Evolutionary conservation across 805 yeast genomes (phyloP).

Genomic region (Candida argentea): DNA sequence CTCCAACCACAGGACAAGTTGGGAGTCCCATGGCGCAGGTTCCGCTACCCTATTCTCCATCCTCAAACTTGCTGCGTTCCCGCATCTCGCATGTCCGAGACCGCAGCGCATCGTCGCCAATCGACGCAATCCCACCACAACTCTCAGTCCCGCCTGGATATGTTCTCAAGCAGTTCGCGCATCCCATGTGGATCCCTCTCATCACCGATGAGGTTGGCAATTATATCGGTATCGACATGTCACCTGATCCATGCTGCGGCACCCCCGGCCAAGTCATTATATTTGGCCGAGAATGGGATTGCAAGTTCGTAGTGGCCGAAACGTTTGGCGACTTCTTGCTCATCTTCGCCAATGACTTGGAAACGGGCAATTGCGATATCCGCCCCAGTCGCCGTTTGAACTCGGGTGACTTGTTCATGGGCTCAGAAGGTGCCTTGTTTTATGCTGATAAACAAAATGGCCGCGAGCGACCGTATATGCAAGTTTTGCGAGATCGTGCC

Average conservation of each 20-base stretch:
- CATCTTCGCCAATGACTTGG: slow-evolving; percentile 78
- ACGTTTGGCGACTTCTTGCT: slow-evolving; percentile 86
- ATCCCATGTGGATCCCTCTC: slow-evolving; percentile 86
- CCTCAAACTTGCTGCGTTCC: background rate
- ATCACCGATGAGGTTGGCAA: slow-evolving; percentile 86
- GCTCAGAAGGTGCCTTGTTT: slow-evolving; percentile 69
- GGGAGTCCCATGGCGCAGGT: background rate
- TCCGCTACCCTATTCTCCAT: background rate
- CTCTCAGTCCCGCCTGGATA: slow-evolving; percentile 69
- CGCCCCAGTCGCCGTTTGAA: slow-evolving; percentile 35
- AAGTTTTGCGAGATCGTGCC: slow-evolving; percentile 26
- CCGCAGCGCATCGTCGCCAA: slow-evolving; percentile 14
- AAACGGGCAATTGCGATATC: slow-evolving; percentile 69
- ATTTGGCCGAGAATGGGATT: slow-evolving; percentile 91
- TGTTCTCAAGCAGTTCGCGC: slow-evolving; percentile 72
- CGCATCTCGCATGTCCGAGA: slow-evolving; percentile 8
- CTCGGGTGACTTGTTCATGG: slow-evolving; percentile 38
- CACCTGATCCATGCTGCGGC: slow-evolving; percentile 48
- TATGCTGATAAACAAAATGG: slow-evolving; percentile 49
- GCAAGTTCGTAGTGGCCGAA: slow-evolving; percentile 75
- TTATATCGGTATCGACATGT: slow-evolving; percentile 80
- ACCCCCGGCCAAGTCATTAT: slow-evolving; percentile 84
- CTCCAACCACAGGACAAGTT: slow-evolving; percentile 4
- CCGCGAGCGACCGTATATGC: slow-evolving; percentile 30
- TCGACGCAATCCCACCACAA: slow-evolving; percentile 31